Percentiles rank a stretch among this genome's conserved stretches.
Conservation (phyloP, 1,284 basidiomycete genomes). For the Gomphus sp. region DNA sequence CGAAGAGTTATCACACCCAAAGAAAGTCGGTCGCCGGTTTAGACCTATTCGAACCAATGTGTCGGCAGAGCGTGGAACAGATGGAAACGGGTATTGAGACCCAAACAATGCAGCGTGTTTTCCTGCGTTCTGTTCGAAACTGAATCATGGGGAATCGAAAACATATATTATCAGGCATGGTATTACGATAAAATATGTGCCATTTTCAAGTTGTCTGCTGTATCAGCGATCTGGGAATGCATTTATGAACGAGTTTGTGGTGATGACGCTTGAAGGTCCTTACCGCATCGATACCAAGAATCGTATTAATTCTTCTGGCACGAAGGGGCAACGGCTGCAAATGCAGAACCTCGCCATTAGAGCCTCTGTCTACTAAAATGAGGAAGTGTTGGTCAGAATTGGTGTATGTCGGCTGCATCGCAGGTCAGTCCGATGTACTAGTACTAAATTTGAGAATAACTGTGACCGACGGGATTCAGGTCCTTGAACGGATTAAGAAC, state of each 20-base stretch:
- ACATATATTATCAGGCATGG: too few species aligned
- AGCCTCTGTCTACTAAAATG: constrained; percentile 32
- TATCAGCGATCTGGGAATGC: constrained; percentile 8
- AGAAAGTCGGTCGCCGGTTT: too few species aligned
- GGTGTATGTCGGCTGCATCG: neutral
- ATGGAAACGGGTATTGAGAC: constrained; percentile 31
- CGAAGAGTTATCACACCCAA: too few species aligned
- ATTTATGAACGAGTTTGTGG: neutral
- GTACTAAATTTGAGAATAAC: neutral
- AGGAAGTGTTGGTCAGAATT: constrained; percentile 18
- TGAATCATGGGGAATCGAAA: too few species aligned
- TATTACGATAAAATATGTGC: constrained; percentile 33
- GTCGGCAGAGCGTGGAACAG: constrained; percentile 23
- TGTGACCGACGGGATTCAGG: constrained; percentile 18
- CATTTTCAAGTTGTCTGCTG: constrained; percentile 26
- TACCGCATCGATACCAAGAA: constrained; percentile 44
- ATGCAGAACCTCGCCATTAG: constrained; percentile 36
- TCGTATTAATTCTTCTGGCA: constrained; percentile 40
- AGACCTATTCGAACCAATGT: constrained; percentile 22
- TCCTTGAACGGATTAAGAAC: constrained; percentile 37
- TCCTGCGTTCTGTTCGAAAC: constrained; percentile 12
- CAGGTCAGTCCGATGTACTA: neutral
- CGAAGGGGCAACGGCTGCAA: constrained; percentile 45
- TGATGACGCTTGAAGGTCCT: constrained; percentile 9
- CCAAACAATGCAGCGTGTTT: constrained; percentile 28